Percentiles rank a stretch among this genome's conserved stretches.
Evolutionary conservation across 768 basidiomycete species (phyloP).

Genomic region (Pulveroboletus ravenelii): DNA sequence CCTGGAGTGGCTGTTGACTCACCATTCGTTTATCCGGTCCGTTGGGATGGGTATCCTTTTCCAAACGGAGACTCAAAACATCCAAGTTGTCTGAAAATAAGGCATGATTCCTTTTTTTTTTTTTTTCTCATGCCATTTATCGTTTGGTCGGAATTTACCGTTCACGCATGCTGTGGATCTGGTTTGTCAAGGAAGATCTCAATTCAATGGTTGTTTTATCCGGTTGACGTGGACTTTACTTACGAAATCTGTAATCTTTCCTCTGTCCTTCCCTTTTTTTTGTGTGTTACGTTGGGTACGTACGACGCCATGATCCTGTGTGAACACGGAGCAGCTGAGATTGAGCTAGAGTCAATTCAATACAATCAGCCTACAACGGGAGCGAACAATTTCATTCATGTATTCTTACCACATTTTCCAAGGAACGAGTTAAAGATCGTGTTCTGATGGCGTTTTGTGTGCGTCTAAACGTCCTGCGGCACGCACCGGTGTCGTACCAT

Average conservation of each 20-base stretch:
- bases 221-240: not conserved
- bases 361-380: too few relatives aligned
- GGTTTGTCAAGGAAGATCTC: not conserved
- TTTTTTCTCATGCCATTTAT: conserved; percentile 16
- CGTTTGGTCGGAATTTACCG: not conserved
- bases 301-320: too few relatives aligned
- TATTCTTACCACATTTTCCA: too few relatives aligned
- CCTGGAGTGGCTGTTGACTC: not conserved
- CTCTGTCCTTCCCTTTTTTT: not conserved
- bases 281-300: too few relatives aligned
- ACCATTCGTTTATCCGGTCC: not conserved
- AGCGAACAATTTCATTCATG: too few relatives aligned
- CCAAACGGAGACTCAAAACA: conserved; percentile 1
- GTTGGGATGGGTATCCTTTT: not conserved
- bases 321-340: too few relatives aligned
- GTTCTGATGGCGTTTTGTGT: too few relatives aligned
- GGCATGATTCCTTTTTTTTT: not conserved
- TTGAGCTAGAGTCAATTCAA: too few relatives aligned
- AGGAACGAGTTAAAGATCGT: too few relatives aligned
- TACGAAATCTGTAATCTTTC: too few relatives aligned
- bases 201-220: not conserved
- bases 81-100: not conserved
- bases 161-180: conserved; percentile 3
- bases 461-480: too few relatives aligned
- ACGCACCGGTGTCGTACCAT: too few relatives aligned